phyloP scores from a whole-genome alignment of 768 basidiomycete genomes.

The Jaapia argillacea region DNA sequence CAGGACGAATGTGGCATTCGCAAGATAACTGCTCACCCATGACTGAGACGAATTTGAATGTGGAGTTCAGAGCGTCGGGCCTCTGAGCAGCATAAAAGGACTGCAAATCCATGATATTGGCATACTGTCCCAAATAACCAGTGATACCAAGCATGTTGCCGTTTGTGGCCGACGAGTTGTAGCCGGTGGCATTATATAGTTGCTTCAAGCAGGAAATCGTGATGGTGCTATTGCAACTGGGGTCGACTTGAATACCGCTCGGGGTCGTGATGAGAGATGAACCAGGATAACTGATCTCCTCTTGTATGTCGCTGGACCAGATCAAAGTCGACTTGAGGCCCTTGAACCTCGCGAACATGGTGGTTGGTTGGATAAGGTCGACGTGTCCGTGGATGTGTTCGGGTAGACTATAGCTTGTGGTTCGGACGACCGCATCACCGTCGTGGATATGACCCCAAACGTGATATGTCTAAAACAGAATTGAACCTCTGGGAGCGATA shows the following conservation, averaged over 20 bases:
- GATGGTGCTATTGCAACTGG: conserved; percentile 18
- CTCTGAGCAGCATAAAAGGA: conserved; percentile 38
- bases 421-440: conserved; percentile 45
- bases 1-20: background rate
- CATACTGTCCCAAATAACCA: conserved; percentile 42
- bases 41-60: background rate
- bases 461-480: conserved; percentile 35
- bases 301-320: background rate
- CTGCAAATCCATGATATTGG: conserved; percentile 42
- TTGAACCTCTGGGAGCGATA: background rate
- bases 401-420: conserved; percentile 52
- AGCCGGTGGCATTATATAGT: conserved; percentile 43
- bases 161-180: conserved; percentile 29
- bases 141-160: conserved; percentile 45
- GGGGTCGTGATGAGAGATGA: background rate
- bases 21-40: background rate
- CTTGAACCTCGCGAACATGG: conserved; percentile 41
- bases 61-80: conserved; percentile 31
- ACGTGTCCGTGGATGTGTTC: conserved; percentile 40
- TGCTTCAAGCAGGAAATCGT: conserved; percentile 44
- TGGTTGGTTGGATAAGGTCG: conserved; percentile 59
- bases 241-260: background rate
- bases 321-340: conserved; percentile 27
- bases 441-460: conserved; percentile 40
- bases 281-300: background rate